Base-by-base conservation (phyloP, 2,329 filamentous ascomycete genomes). In the Nothomitra cinnamomea region DNA sequence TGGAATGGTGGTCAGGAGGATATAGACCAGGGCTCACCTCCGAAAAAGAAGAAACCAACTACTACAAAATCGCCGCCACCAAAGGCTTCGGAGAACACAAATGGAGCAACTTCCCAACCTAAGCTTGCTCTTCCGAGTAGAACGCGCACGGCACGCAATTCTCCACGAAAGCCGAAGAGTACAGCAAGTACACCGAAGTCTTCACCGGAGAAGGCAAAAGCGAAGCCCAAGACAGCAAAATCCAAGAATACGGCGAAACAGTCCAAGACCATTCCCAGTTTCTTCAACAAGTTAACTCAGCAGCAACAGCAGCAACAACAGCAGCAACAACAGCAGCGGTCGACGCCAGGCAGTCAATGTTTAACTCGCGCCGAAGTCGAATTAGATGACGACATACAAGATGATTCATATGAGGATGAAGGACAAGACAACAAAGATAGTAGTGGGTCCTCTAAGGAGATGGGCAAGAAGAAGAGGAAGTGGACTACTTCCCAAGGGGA, bases 191-290 rank as follows among this genome's bases (percentile, higher is more conserved):
- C 51, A 43, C n/a, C 51, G 12, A 43, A 45, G 19, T 41, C 52
- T 17, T 53, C 52, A 13, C 52, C 52, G 15, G 17, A 50, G 52
- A 43, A 48, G 35, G 15, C 38, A 13, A 53, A 53, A 32, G 38
- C 22, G 22, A 24, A n/a, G 17, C 47, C 47, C 4, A 24, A 10
- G 17, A 28, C 47, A 45, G 13, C 17, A 50, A 49, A 36, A 21
- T 7, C 52, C 22, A 43, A 43, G 41, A 21, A 45, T 32, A 21
- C 32, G 22, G 22, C 32, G 1, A 43, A 49, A 10, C 45, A 24
- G 25, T 35, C 45, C n/a, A 35, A 28, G 45, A 8, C 45, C 15
- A 40, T 53, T n/a, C 25, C 24, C 25, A 32, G 35, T 7, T 53
- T 53, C 40, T 53, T 53, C 21, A 53, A 22, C 19, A 8, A 38